Conservation (phyloP, 2,329 filamentous ascomycete species). For the Colletotrichum somersetense region DNA sequence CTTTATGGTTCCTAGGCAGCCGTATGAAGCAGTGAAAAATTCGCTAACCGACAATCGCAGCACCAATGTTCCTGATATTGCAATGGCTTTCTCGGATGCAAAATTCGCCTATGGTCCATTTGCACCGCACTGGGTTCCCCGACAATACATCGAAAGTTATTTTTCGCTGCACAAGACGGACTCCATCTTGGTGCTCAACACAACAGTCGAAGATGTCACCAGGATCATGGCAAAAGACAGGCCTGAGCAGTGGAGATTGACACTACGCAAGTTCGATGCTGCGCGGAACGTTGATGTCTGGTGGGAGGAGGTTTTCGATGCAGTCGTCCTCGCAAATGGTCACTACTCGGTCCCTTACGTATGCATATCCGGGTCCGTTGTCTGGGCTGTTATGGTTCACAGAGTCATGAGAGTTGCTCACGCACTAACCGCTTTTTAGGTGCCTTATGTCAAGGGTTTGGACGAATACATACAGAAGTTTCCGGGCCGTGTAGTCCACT, state of each 20-base stretch:
- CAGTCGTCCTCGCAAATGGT: constrained; percentile 58
- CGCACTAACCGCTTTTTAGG: constrained; percentile 46
- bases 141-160: constrained; percentile 68
- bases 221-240: constrained; percentile 44
- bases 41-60: constrained; percentile 45
- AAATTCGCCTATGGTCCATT: constrained; percentile 69
- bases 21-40: background rate
- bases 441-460: constrained; percentile 61
- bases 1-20: background rate
- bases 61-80: constrained; percentile 69
- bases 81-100: constrained; percentile 67
- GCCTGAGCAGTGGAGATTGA: constrained; percentile 59
- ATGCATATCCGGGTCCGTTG: constrained; percentile 39
- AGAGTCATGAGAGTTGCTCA: background rate
- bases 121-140: constrained; percentile 65
- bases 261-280: constrained; percentile 60
- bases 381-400: background rate
- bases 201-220: constrained; percentile 64
- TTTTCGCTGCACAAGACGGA: constrained; percentile 65
- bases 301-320: constrained; percentile 66
- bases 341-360: constrained; percentile 62
- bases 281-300: constrained; percentile 60
- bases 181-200: constrained; percentile 59
- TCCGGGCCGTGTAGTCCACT: constrained; percentile 58
- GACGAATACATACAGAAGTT: constrained; percentile 54